A percentile compares a stretch with the other conserved stretches of the same genome.
Conservation (phyloP, 305 asterid genomes). For the Fraxinus xanthoxyloides region DNA sequence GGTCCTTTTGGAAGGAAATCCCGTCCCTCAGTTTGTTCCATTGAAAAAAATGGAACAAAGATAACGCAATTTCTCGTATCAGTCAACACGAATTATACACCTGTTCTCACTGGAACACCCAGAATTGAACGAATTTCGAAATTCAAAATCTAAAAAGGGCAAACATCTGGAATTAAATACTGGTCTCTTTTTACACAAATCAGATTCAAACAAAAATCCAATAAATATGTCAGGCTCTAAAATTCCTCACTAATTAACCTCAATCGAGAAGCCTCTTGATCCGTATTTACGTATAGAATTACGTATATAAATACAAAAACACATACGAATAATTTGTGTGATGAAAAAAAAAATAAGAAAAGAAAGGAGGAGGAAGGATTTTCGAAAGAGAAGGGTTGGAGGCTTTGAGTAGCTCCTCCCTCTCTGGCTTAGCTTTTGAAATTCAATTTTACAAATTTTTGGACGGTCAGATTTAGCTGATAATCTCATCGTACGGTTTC, state of each 20-base stretch:
- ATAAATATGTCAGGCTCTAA: background rate
- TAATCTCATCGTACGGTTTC: slow-evolving; percentile 43
- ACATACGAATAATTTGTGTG: background rate
- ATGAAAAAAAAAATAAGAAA: background rate
- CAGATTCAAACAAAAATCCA: slow-evolving; percentile 43
- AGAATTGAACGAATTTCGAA: slow-evolving; percentile 20
- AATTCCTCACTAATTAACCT: slow-evolving; percentile 26
- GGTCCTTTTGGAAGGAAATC: slow-evolving; percentile 59
- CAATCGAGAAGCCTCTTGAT: slow-evolving; percentile 35
- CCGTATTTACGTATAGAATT: slow-evolving; percentile 11
- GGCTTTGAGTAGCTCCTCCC: slow-evolving; percentile 60
- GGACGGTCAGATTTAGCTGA: slow-evolving; percentile 36
- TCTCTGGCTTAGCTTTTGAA: slow-evolving; percentile 72
- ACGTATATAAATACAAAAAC: slow-evolving; percentile 13
- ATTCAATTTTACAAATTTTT: slow-evolving; percentile 58
- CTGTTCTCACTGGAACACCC: slow-evolving; percentile 9
- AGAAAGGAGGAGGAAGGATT: background rate
- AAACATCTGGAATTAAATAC: slow-evolving; percentile 10
- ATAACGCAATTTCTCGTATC: slow-evolving; percentile 17
- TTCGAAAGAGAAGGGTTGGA: slow-evolving; percentile 24
- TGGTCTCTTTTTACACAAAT: slow-evolving; percentile 23
- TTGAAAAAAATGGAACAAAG: slow-evolving; percentile 12
- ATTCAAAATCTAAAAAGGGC: slow-evolving; percentile 20
- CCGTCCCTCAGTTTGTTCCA: slow-evolving; percentile 65
- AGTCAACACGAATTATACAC: slow-evolving; percentile 29